These are phyloP conservation scores for Yamadazyma membranifaciens DNA, from an alignment of 1,139 yeast species.

Conservation along the genomic window DNA sequence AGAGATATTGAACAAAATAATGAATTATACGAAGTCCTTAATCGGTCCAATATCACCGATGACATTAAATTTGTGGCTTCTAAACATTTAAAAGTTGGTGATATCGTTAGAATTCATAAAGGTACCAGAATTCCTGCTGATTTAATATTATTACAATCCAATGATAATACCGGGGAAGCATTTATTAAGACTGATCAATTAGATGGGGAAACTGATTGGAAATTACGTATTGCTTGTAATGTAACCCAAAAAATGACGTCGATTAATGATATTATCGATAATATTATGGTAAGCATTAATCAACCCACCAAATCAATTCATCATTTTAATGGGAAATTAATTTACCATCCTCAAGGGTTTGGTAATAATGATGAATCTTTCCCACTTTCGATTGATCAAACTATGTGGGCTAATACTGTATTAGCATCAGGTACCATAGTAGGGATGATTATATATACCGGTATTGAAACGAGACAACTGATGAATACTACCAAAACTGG, in stretches of 20 bases:
- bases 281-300: constrained; percentile 60
- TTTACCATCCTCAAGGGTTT: constrained; percentile 35
- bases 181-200: constrained; percentile 96
- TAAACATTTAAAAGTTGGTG: constrained; percentile 78
- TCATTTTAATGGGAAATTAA: constrained; percentile 69
- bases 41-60: constrained; percentile 29
- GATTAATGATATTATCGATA: constrained; percentile 30
- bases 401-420: constrained; percentile 98
- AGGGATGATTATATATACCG: constrained; percentile 88
- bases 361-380: constrained; percentile 39
- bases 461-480: constrained; percentile 89
- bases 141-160: constrained; percentile 77
- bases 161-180: constrained; percentile 81
- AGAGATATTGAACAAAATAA: constrained; percentile 88
- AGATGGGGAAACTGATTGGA: constrained; percentile 99
- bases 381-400: constrained; percentile 83
- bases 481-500: constrained; percentile 87
- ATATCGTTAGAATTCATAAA: constrained; percentile 76
- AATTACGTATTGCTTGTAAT: constrained; percentile 73
- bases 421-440: constrained; percentile 90
- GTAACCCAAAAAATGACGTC: constrained; percentile 61
- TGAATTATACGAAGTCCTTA: constrained; percentile 73
- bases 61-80: constrained; percentile 50
- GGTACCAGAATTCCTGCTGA: constrained; percentile 93
- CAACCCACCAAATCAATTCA: constrained; percentile 86